phyloP scores from a whole-genome alignment of 2,329 filamentous ascomycete species.

The Xylaria sp. region DNA sequence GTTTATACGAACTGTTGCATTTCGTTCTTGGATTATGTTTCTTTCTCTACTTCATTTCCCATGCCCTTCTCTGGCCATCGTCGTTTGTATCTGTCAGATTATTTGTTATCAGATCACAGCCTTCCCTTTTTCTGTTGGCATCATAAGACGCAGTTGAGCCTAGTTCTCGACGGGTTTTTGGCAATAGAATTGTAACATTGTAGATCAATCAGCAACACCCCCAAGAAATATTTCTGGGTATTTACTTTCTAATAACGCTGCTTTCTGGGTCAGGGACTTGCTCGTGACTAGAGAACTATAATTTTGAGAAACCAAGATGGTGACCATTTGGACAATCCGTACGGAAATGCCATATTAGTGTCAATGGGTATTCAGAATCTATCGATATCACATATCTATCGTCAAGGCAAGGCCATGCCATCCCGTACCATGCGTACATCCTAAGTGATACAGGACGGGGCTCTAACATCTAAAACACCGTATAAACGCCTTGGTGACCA shows the following conservation, averaged over 20 bases:
- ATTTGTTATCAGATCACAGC: neutral
- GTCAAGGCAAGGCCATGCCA: neutral
- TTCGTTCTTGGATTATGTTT: conserved; percentile 4
- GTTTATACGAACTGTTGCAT: conserved; percentile 14
- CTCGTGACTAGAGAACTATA: neutral
- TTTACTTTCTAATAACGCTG: neutral
- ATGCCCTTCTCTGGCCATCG: neutral
- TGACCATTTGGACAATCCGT: too few species aligned
- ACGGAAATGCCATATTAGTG: neutral
- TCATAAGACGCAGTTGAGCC: conserved; percentile 7
- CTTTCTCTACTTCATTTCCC: neutral
- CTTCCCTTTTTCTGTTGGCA: neutral
- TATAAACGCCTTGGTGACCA: neutral
- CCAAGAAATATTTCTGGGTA: conserved; percentile 1
- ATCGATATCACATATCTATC: neutral
- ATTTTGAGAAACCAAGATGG: too few species aligned
- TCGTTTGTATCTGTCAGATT: neutral
- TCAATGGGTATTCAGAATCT: neutral
- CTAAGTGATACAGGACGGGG: neutral
- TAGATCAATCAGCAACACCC: conserved; percentile 8
- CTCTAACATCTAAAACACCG: neutral
- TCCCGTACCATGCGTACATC: neutral
- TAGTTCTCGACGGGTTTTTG: conserved; percentile 7
- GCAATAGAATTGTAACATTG: conserved; percentile 15
- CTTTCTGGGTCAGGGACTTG: neutral